Evolutionary conservation across 768 basidiomycete species (phyloP).

Genomic region (Leccinum subgranulosum): DNA sequence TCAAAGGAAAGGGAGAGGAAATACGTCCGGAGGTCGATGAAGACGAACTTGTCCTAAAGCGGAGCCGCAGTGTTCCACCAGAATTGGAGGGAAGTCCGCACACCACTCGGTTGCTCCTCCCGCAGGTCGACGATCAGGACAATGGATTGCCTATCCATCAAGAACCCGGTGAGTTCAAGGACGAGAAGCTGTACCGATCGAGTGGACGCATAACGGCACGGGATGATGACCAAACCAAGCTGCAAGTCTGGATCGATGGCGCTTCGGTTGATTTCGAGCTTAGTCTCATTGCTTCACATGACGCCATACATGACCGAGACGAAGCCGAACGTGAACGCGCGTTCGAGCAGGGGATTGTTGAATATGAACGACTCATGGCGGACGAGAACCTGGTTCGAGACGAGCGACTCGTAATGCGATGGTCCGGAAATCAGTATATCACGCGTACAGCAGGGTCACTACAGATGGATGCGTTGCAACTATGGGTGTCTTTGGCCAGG

Average conservation of each 20-base stretch:
- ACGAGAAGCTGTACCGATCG: slow-evolving; percentile 37
- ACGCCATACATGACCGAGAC: slow-evolving; percentile 35
- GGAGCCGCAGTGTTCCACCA: slow-evolving; percentile 60
- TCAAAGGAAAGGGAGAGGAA: slow-evolving; percentile 18
- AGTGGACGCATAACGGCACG: slow-evolving; percentile 59
- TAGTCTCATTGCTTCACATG: slow-evolving; percentile 48
- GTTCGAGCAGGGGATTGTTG: slow-evolving; percentile 62
- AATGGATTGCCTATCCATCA: slow-evolving; percentile 14
- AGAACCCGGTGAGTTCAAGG: slow-evolving; percentile 2
- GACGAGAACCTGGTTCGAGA: slow-evolving; percentile 60
- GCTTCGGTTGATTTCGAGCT: slow-evolving; percentile 68
- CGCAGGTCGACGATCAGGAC: slow-evolving; percentile 20
- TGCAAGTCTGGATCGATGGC: slow-evolving; percentile 63
- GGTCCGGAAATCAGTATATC: slow-evolving; percentile 72
- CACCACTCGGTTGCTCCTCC: slow-evolving; percentile 20
- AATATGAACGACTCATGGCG: slow-evolving; percentile 62
- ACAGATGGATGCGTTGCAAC: slow-evolving; percentile 66
- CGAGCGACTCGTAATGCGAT: slow-evolving; percentile 69
- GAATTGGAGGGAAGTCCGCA: slow-evolving; percentile 44
- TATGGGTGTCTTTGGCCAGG: slow-evolving; percentile 46
- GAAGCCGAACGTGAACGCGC: slow-evolving; percentile 51
- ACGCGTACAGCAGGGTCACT: slow-evolving; percentile 73
- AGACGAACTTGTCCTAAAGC: slow-evolving; percentile 30
- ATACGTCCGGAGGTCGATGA: slow-evolving; percentile 13
- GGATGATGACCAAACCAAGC: slow-evolving; percentile 56